phyloP scores from a whole-genome alignment of 2,329 filamentous ascomycete genomes.

The Orbilia quercus region DNA sequence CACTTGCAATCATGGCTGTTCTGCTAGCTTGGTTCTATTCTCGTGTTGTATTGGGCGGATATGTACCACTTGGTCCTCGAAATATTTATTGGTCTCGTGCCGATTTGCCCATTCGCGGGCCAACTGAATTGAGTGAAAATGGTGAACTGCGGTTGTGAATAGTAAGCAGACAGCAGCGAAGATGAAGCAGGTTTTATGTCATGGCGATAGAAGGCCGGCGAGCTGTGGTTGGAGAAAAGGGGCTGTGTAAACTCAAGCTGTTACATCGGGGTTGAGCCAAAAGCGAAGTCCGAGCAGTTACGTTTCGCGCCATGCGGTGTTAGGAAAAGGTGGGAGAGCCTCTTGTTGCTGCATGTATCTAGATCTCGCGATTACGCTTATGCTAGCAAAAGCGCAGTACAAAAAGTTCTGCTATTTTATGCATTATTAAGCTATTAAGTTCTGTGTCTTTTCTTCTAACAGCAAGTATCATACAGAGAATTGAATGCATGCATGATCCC shows the following conservation, averaged over 20 bases:
- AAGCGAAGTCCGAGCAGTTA: constrained; percentile 27
- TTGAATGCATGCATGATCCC: not conserved
- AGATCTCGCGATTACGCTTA: not conserved
- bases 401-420: not conserved
- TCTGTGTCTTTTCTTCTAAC: not conserved
- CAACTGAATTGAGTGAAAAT: no score
- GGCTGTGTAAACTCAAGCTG: not conserved
- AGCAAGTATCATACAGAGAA: not conserved
- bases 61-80: no score
- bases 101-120: no score
- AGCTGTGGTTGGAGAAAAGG: not conserved
- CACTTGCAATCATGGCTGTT: constrained; percentile 14
- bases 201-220: no score
- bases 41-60: no score
- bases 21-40: no score
- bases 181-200: no score
- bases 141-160: no score
- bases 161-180: no score
- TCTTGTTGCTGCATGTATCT: not conserved
- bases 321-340: not conserved
- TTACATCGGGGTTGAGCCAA: constrained; percentile 2
- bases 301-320: constrained; percentile 3
- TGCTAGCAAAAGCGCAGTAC: not conserved
- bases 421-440: not conserved
- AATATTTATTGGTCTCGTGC: no score